These are phyloP conservation scores for Catenaria anguillulae DNA, from an alignment of 371 early-diverging fungal species.

Conservation along the genomic window DNA sequence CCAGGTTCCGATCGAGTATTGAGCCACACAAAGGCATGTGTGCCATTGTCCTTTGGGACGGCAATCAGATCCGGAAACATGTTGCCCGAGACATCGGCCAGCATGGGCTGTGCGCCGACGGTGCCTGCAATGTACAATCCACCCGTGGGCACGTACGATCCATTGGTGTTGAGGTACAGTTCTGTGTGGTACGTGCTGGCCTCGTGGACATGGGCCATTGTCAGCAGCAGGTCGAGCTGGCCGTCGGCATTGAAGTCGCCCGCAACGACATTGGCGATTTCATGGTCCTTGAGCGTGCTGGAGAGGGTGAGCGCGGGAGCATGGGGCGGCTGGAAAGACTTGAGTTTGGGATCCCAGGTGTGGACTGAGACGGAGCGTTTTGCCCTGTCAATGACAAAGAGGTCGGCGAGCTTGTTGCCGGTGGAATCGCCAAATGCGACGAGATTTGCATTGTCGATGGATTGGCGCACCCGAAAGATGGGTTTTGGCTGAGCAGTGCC, in stretches of 20 bases:
- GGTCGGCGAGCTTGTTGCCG: constrained; percentile 70
- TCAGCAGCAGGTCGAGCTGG: constrained; percentile 58
- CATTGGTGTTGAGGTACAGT: constrained; percentile 44
- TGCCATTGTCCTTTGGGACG: constrained; percentile 21
- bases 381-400: constrained; percentile 48
- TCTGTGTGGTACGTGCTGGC: constrained; percentile 52
- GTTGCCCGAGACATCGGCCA: constrained; percentile 60
- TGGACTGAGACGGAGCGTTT: constrained; percentile 47
- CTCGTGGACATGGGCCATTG: constrained; percentile 33
- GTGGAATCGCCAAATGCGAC: constrained; percentile 68
- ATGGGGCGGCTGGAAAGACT: too few relatives aligned
- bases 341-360: constrained; percentile 34
- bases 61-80: constrained; percentile 68
- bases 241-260: constrained; percentile 81
- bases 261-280: constrained; percentile 53
- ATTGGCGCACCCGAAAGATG: neutral
- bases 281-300: neutral
- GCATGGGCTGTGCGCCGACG: constrained; percentile 46
- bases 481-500: too few relatives aligned
- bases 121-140: neutral
- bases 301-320: constrained; percentile 3
- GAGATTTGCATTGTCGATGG: neutral
- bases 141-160: constrained; percentile 25
- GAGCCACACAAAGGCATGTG: neutral
- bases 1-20: neutral